Percentiles rank a stretch among this genome's conserved stretches.
phyloP scores from a whole-genome alignment of 169 alveolate species.

The Eimeria zaria region DNA sequence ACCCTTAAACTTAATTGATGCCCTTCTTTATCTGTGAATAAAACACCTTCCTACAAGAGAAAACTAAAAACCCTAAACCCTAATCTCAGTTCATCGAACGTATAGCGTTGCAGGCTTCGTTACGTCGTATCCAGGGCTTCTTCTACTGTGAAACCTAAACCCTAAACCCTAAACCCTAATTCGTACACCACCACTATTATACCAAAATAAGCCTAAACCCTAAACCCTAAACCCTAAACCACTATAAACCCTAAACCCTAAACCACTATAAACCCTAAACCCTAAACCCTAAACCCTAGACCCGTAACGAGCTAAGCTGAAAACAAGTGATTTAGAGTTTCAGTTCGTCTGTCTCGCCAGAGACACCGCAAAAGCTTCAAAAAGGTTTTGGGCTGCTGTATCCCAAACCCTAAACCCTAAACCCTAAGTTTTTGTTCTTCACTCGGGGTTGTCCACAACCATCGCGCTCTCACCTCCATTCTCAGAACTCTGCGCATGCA shows the following conservation, averaged over 20 bases:
- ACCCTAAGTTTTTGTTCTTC: neutral
- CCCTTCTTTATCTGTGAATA: neutral
- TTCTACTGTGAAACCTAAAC: neutral
- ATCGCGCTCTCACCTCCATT: conserved; percentile 35
- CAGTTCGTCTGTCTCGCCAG: conserved; percentile 1
- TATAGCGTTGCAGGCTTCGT: neutral
- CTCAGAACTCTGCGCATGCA: conserved; percentile 59
- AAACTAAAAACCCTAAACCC: neutral
- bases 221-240: conserved; percentile 13
- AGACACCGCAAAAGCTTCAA: neutral
- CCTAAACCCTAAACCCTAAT: neutral
- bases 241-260: neutral
- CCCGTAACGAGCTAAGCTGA: neutral
- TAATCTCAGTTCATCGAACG: neutral
- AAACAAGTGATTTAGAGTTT: neutral
- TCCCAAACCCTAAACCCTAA: neutral
- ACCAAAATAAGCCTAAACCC: neutral
- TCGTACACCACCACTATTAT: neutral
- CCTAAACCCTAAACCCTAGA: neutral
- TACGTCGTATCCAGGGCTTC: neutral
- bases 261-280: neutral
- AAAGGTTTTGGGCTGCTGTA: neutral
- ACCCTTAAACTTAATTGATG: neutral
- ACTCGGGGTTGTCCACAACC: conserved; percentile 70
- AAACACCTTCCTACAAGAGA: neutral